phyloP scores from a whole-genome alignment of 371 early-diverging fungal species.

The Rhizopus arrhizus region DNA sequence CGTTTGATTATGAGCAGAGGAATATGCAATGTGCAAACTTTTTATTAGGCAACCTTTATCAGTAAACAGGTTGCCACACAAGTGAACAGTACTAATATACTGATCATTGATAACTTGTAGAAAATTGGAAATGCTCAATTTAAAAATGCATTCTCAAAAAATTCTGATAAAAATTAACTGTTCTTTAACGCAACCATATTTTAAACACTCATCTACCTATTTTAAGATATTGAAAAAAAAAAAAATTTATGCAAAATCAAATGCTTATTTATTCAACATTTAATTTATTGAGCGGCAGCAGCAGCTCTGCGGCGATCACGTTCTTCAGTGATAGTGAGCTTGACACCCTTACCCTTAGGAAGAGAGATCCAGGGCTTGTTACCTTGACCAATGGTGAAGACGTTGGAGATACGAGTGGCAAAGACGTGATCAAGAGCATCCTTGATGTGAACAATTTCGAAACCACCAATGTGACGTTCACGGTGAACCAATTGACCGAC shows the following conservation, averaged over 20 bases:
- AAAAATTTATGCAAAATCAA: not conserved
- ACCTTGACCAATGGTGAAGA: constrained; percentile 87
- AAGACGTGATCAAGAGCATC: constrained; percentile 88
- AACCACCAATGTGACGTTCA: constrained; percentile 97
- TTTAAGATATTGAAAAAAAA: not conserved
- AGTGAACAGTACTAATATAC: no score
- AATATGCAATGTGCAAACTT: no score
- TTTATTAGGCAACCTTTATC: no score
- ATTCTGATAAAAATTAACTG: no score
- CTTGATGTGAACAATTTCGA: constrained; percentile 94
- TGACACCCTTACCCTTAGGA: constrained; percentile 41
- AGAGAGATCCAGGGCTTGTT: constrained; percentile 87
- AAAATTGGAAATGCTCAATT: no score
- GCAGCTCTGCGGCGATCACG: constrained; percentile 85
- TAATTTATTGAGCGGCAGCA: constrained; percentile 33
- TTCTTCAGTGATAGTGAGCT: constrained; percentile 76
- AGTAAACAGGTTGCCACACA: no score
- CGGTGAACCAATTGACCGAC: constrained; percentile 97
- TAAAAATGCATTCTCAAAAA: no score
- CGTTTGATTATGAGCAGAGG: no score
- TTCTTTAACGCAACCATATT: no score
- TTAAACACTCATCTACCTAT: no score
- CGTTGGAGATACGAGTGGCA: constrained; percentile 90
- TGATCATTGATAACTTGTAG: no score
- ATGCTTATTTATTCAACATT: not conserved